phyloP scores from a whole-genome alignment of 2,329 filamentous ascomycete species.

The Dryadomyces quercivorus region DNA sequence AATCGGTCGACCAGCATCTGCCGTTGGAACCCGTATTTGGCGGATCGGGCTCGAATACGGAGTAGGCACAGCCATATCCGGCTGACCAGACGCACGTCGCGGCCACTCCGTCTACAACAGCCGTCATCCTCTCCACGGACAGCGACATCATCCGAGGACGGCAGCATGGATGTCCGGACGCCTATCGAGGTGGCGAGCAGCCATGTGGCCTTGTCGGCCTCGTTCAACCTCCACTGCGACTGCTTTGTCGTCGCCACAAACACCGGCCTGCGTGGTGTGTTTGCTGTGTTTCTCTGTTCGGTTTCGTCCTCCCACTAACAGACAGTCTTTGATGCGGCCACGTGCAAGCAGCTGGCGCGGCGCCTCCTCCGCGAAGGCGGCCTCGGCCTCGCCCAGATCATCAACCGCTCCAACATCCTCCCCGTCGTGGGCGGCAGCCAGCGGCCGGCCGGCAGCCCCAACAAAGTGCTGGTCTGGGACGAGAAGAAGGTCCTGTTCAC shows the following conservation, averaged over 20 bases:
- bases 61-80: background rate
- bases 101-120: too few relatives aligned
- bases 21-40: background rate
- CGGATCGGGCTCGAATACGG: background rate
- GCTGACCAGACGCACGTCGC: background rate
- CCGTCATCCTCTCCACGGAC: too few relatives aligned
- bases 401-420: constrained; percentile 75
- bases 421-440: constrained; percentile 82
- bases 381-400: constrained; percentile 73
- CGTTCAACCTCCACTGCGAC: constrained; percentile 75
- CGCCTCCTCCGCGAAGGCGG: constrained; percentile 64
- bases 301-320: too few relatives aligned
- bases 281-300: too few relatives aligned
- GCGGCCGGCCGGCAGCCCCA: constrained; percentile 73
- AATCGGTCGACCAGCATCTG: background rate
- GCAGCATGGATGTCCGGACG: constrained; percentile 73
- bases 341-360: constrained; percentile 53
- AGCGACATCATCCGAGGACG: too few relatives aligned
- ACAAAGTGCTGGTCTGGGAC: constrained; percentile 88
- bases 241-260: constrained; percentile 68
- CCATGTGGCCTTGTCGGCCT: constrained; percentile 66
- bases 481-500: constrained; percentile 62
- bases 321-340: constrained; percentile 59
- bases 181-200: constrained; percentile 67
- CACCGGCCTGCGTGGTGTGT: constrained; percentile 11